Evolutionary conservation across 139 green algal species (phyloP).

Genomic region (Asterochloris sp.): DNA sequence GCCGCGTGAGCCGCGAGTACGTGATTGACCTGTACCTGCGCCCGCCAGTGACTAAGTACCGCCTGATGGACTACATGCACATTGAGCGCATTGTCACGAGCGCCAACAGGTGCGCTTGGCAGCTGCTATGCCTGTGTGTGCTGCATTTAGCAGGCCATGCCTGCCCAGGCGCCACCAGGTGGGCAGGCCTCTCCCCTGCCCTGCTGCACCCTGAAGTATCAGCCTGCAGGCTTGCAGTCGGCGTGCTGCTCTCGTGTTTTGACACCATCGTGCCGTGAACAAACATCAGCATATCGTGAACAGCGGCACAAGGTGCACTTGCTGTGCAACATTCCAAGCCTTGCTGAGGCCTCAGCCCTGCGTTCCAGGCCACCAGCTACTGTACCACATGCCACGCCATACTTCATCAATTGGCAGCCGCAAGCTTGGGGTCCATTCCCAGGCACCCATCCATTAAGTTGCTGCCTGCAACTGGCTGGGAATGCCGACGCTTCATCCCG

Average conservation of each 20-base stretch:
- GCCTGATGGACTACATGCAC: constrained; percentile 65
- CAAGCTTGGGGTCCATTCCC: not conserved
- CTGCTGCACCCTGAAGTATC: no score
- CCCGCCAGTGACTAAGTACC: constrained; percentile 55
- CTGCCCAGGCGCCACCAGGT: not conserved
- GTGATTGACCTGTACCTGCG: constrained; percentile 79
- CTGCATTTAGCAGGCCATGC: not conserved
- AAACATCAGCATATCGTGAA: no score
- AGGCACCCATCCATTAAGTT: not conserved
- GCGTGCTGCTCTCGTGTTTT: no score
- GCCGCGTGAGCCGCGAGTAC: constrained; percentile 49
- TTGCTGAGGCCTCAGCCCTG: not conserved
- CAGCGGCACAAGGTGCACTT: no score
- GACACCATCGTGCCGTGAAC: no score
- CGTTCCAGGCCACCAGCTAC: not conserved
- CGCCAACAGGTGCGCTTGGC: constrained; percentile 40
- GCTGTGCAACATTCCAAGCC: not conserved
- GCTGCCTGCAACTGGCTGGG: not conserved
- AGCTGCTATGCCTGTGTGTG: not conserved
- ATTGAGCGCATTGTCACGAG: constrained; percentile 68
- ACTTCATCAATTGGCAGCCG: not conserved
- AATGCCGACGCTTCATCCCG: not conserved
- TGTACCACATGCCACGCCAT: not conserved
- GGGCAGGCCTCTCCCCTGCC: no score
- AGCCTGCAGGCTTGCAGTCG: no score